Evolutionary conservation across 1,139 yeast genomes (phyloP).

Genomic region (Yamadazyma dendronema): DNA sequence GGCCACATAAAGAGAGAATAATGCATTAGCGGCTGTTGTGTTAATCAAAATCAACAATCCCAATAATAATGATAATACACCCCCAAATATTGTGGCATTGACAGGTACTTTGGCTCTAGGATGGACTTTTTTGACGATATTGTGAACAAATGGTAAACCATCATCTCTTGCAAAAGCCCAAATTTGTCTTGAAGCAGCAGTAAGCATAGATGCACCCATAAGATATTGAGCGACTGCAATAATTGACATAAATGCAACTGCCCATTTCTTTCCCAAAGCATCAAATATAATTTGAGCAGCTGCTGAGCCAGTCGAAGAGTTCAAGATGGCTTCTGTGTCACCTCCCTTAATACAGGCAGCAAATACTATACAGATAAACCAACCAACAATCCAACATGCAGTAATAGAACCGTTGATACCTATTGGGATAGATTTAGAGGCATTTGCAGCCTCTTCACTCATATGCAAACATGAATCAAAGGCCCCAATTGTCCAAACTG

Average conservation of each 20-base stretch:
- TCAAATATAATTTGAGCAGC: conserved; percentile 67
- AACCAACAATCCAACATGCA: conserved; percentile 63
- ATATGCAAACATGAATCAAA: conserved; percentile 73
- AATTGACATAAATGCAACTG: conserved; percentile 60
- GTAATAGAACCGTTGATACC: conserved; percentile 53
- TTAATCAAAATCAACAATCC: conserved; percentile 62
- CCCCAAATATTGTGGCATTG: conserved; percentile 58
- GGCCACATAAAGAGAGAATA: conserved; percentile 49
- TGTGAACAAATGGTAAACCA: conserved; percentile 42
- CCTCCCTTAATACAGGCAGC: conserved; percentile 54
- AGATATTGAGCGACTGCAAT: conserved; percentile 61
- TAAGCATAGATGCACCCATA: conserved; percentile 51
- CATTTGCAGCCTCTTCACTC: conserved; percentile 70
- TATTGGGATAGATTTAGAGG: conserved; percentile 63
- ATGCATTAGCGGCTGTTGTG: conserved; percentile 55
- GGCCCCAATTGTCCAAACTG: conserved; percentile 66
- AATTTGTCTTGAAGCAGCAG: conserved; percentile 38
- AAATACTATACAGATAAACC: conserved; percentile 51
- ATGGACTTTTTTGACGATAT: conserved; percentile 52
- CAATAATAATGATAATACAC: conserved; percentile 43
- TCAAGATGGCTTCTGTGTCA: conserved; percentile 44
- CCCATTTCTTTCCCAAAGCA: conserved; percentile 69
- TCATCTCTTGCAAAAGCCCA: conserved; percentile 44
- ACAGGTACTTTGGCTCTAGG: conserved; percentile 53
- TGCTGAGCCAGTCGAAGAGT: conserved; percentile 49